Evolutionary conservation across 2,329 filamentous ascomycete genomes (phyloP).

Genomic region (Fusarium clavum): DNA sequence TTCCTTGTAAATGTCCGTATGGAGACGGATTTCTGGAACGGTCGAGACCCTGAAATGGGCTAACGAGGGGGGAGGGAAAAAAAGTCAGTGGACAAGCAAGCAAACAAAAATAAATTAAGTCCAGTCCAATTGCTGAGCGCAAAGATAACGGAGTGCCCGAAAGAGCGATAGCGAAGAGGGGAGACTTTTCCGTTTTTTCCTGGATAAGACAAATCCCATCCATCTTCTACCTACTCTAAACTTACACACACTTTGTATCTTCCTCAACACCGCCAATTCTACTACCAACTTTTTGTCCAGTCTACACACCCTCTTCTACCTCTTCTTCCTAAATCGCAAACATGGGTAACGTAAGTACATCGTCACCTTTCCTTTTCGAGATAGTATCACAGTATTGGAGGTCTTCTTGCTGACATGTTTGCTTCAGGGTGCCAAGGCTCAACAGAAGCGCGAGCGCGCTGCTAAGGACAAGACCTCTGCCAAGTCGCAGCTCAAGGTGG

Average conservation of each 20-base stretch:
- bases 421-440: conserved; percentile 71
- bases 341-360: conserved; percentile 53
- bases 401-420: conserved; percentile 33
- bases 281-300: conserved; percentile 7
- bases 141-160: conserved; percentile 36
- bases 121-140: conserved; percentile 5
- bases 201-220: conserved; percentile 23
- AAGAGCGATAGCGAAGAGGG: conserved; percentile 22
- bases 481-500: conserved; percentile 76
- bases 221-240: conserved; percentile 12
- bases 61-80: conserved; percentile 3
- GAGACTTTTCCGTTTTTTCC: conserved; percentile 34
- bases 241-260: conserved; percentile 16
- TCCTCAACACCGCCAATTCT: conserved; percentile 32
- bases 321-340: conserved; percentile 34
- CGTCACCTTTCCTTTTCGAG: background rate
- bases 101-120: conserved; percentile 11
- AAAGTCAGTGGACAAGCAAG: background rate
- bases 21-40: conserved; percentile 25
- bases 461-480: conserved; percentile 68
- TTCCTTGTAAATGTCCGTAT: background rate
- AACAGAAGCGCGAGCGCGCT: conserved; percentile 79
- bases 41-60: conserved; percentile 33
- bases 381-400: background rate
- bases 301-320: conserved; percentile 16